These are phyloP conservation scores for Apiotrichum porosum DNA, from an alignment of 1,284 basidiomycete species.

Conservation along the genomic window DNA sequence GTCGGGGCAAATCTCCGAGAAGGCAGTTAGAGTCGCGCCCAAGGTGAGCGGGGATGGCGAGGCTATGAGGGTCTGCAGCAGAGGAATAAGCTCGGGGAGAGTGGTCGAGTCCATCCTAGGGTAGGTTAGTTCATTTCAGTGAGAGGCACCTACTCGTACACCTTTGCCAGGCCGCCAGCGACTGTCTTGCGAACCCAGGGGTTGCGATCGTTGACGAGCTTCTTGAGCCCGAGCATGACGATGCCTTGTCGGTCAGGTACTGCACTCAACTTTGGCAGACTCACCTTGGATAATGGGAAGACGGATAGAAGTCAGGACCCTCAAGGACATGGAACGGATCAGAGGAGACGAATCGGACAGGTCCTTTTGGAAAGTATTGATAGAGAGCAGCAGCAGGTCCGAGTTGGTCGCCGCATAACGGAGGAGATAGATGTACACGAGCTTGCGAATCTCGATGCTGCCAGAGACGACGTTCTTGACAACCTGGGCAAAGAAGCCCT, in stretches of 20 bases:
- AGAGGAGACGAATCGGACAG: slow-evolving; percentile 85
- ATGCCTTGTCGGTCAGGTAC: slow-evolving; percentile 51
- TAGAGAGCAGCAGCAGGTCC: slow-evolving; percentile 89
- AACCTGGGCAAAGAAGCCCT: slow-evolving; percentile 87
- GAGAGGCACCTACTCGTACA: slow-evolving; percentile 66
- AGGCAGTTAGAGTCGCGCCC: slow-evolving; percentile 79
- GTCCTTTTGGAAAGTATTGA: slow-evolving; percentile 99
- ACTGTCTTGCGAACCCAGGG: slow-evolving; percentile 91
- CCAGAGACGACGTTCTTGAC: slow-evolving; percentile 88
- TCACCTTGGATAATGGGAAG: slow-evolving; percentile 73
- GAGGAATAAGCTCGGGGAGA: slow-evolving; percentile 65
- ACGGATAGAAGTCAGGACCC: slow-evolving; percentile 88
- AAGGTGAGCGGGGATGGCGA: slow-evolving; percentile 84
- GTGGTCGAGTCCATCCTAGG: slow-evolving; percentile 68
- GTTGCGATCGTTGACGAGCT: slow-evolving; percentile 82
- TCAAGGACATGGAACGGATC: slow-evolving; percentile 86
- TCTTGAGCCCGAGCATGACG: slow-evolving; percentile 82
- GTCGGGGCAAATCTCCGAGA: slow-evolving; percentile 74
- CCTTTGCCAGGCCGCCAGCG: slow-evolving; percentile 81
- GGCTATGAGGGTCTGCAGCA: slow-evolving; percentile 68
- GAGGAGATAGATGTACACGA: slow-evolving; percentile 95
- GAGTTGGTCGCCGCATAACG: slow-evolving; percentile 89
- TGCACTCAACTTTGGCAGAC: neutral
- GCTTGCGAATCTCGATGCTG: slow-evolving; percentile 89
- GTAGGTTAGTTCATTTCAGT: neutral